A percentile compares a stretch with the other conserved stretches of the same genome.
Conservation (phyloP, 2,329 filamentous ascomycete genomes). For the Pezicula radicicola region DNA sequence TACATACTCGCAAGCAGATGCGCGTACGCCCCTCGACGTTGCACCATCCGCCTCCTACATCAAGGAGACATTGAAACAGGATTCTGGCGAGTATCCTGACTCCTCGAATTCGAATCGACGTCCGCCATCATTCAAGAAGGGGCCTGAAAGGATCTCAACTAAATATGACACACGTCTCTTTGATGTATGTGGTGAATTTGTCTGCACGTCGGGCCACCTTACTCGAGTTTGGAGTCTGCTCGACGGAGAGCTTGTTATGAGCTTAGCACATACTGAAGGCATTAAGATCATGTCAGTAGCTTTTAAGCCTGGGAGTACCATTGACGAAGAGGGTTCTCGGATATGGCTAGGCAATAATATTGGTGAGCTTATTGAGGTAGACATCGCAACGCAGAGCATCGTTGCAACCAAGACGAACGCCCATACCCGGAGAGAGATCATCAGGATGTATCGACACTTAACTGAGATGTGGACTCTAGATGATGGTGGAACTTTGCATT, state of each 20-base stretch:
- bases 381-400: constrained; percentile 71
- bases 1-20: constrained; percentile 8
- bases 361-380: constrained; percentile 87
- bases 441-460: constrained; percentile 80
- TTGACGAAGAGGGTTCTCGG: constrained; percentile 75
- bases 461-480: constrained; percentile 95
- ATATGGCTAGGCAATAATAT: constrained; percentile 89
- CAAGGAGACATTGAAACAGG: constrained; percentile 14
- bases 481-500: constrained; percentile 78
- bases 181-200: constrained; percentile 82
- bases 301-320: constrained; percentile 78
- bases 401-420: constrained; percentile 65
- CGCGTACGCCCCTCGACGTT: constrained; percentile 1
- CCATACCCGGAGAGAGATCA: constrained; percentile 75
- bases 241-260: constrained; percentile 79
- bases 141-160: constrained; percentile 72
- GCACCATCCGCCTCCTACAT: constrained; percentile 6
- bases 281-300: constrained; percentile 76
- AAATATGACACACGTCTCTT: constrained; percentile 86
- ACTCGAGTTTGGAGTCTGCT: constrained; percentile 86
- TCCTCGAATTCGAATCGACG: constrained; percentile 79
- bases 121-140: constrained; percentile 70
- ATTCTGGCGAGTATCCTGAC: constrained; percentile 68
- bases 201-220: constrained; percentile 82
- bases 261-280: constrained; percentile 78